Base-by-base conservation (phyloP, 2,329 filamentous ascomycete genomes). In the Endoconidiophora polonica region DNA sequence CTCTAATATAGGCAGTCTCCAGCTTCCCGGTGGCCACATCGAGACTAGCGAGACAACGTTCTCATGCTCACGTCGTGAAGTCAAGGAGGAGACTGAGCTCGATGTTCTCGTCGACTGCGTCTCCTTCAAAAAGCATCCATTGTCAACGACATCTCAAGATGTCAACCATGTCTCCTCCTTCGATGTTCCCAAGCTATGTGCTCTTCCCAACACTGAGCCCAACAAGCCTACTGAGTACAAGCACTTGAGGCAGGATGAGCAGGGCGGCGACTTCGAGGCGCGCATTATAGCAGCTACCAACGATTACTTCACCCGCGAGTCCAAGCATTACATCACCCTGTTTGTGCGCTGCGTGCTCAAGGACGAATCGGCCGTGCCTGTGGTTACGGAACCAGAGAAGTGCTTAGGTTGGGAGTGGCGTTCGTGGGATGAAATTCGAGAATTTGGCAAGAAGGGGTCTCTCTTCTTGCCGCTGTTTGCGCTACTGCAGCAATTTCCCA, bases 1-100 rank as follows among this genome's bases (percentile, higher is more conserved):
- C 42, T 62, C 56, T 54, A 2, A 54, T 53, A 9, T 29, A 74
- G 78, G 74, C 1, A 78, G 73, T 0, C 77, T 73, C 64, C 79
- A 78, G 46, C 72, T 86, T 12, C 83, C 84, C 0, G 84, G 84
- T 20, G 85, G 84, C 0, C 83, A 90, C 57, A 71, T 88, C 14
- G 84, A 90, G 54, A 73, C 74, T 51, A 73, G 74, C 54, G 84
- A 90, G 59, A 68, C 68, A 1, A 70, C 77, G 29, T 67, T 76
- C 18, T 61, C 63, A 0, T 86, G 83, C 52, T 81, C 82, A 0
- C 70, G 65, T 44, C 72, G 84, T 3, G 84, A 90, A 62, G 68
- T 74, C 0, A 59, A 75, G 0, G 84, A 90, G 60, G 84, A 90
- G 59, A 86, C 83, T 0, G 80, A 73, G 0, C 67, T 86, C 0